A percentile compares a stretch with the other conserved stretches of the same genome.
Conservation (phyloP, 306 rosid genomes). For the Dalbergia oliveri region DNA sequence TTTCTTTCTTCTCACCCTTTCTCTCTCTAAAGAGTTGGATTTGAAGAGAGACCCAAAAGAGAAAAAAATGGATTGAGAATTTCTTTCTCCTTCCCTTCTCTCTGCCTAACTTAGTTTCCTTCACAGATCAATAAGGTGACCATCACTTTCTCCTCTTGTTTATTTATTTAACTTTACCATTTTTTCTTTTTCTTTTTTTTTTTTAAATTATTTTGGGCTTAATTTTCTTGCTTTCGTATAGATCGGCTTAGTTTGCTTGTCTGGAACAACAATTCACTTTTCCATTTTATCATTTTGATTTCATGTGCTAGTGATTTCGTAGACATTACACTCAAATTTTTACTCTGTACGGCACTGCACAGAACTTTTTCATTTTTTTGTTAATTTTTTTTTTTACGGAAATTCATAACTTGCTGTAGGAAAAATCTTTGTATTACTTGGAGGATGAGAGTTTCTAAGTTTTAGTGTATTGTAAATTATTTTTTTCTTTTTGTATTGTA, state of each 20-base stretch:
- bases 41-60: conserved; percentile 22
- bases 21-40: conserved; percentile 27
- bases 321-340: neutral
- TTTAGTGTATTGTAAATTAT: neutral
- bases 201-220: neutral
- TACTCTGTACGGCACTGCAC: neutral
- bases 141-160: neutral
- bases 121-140: conserved; percentile 36
- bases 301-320: neutral
- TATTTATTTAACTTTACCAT: neutral
- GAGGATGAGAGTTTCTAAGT: neutral
- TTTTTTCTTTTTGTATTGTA: neutral
- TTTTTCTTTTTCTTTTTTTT: neutral
- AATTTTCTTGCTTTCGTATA: conserved; percentile 21
- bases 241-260: conserved; percentile 38
- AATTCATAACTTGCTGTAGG: neutral
- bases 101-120: neutral
- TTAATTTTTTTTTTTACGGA: neutral
- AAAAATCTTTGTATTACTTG: neutral
- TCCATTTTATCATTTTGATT: neutral
- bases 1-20: neutral
- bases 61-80: conserved; percentile 38
- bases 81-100: conserved; percentile 31
- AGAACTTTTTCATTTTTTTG: neutral
- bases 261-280: neutral